Percentiles rank a stretch among this genome's conserved stretches.
Conservation (phyloP, 441 rosid species). For the Adansonia rubrostipa region DNA sequence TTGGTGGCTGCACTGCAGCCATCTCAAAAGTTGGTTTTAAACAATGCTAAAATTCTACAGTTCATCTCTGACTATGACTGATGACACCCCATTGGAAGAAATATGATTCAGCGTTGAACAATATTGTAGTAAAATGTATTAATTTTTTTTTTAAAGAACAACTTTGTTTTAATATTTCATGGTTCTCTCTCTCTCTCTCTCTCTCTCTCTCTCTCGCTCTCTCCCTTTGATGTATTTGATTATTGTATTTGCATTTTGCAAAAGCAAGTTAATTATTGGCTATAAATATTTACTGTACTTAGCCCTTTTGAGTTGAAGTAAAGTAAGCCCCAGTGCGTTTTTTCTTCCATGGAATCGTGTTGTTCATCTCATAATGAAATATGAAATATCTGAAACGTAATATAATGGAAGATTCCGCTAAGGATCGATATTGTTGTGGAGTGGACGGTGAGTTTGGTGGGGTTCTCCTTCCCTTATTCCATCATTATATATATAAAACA, state of each 20-base stretch:
- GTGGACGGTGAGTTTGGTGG: neutral
- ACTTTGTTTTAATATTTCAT: neutral
- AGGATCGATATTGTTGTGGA: neutral
- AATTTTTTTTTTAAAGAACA: neutral
- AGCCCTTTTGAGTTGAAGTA: neutral
- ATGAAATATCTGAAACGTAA: neutral
- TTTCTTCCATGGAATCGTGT: neutral
- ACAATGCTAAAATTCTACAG: conserved; percentile 9
- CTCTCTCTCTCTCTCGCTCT: too few species aligned
- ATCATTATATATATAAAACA: too few species aligned
- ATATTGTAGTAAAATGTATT: neutral
- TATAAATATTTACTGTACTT: neutral
- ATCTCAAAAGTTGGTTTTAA: conserved; percentile 1
- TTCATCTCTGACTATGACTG: neutral
- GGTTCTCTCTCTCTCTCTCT: neutral
- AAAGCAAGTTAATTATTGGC: conserved; percentile 8
- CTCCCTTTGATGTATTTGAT: neutral
- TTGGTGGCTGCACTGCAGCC: neutral
- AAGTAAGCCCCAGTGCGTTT: neutral
- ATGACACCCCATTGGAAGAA: neutral
- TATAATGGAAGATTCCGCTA: too few species aligned
- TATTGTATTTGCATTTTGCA: neutral
- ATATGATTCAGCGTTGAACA: conserved; percentile 18
- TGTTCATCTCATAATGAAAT: neutral
- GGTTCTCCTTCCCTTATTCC: too few species aligned